phyloP scores from a whole-genome alignment of 371 early-diverging fungal species.

The Neoconidiobolus thromboides region DNA sequence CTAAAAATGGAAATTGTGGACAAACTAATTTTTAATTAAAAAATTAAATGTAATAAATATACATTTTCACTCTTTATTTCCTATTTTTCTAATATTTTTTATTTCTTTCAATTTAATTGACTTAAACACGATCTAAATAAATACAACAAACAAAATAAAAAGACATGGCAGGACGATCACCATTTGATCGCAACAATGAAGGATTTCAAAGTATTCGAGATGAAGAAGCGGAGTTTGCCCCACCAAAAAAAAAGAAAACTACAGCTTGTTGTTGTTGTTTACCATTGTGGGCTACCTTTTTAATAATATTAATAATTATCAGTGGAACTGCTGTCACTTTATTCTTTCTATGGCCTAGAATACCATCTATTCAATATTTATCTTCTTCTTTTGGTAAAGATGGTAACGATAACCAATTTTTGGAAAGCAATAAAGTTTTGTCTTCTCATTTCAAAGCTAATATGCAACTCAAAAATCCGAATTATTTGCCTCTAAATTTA shows the following conservation, averaged over 20 bases:
- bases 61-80: too few relatives aligned
- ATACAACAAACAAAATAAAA: background rate
- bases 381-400: background rate
- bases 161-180: background rate
- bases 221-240: background rate
- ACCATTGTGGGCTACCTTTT: background rate
- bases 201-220: background rate
- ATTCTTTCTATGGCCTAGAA: background rate
- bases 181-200: background rate
- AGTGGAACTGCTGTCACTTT: background rate
- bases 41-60: too few relatives aligned
- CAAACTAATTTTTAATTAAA: too few relatives aligned
- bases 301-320: background rate
- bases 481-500: background rate
- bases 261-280: background rate
- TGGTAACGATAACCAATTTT: background rate
- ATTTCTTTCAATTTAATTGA: too few relatives aligned
- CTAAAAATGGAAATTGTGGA: too few relatives aligned
- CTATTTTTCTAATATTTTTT: too few relatives aligned
- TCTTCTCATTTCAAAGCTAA: background rate
- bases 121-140: too few relatives aligned
- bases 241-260: background rate
- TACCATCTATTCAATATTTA: background rate
- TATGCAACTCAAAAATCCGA: background rate
- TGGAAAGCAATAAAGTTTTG: background rate